A percentile compares a stretch with the other conserved stretches of the same genome.
These are phyloP conservation scores for Kwoniella mangroviensis DNA, from an alignment of 768 basidiomycete genomes.

Conservation along the genomic window DNA sequence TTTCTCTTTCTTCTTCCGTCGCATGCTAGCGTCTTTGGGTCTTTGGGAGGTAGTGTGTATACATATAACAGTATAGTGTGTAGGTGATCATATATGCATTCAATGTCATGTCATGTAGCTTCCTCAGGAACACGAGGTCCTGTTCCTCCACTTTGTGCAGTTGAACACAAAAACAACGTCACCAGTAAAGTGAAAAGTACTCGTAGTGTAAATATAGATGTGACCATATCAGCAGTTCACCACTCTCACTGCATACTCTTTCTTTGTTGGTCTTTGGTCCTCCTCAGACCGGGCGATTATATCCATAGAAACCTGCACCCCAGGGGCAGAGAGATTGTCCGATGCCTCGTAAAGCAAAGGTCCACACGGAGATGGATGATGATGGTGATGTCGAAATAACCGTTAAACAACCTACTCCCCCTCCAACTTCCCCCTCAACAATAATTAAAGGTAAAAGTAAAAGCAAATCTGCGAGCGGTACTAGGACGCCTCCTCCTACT, in stretches of 20 bases:
- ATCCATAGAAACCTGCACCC: too few relatives aligned
- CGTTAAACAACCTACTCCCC: background rate
- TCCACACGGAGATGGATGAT: background rate
- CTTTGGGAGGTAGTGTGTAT: background rate
- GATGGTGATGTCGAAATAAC: slow-evolving; percentile 6
- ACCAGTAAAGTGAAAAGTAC: too few relatives aligned
- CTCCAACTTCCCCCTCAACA: background rate
- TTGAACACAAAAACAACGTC: background rate
- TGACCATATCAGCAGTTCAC: too few relatives aligned
- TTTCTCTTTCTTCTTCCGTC: background rate
- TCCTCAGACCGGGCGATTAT: too few relatives aligned
- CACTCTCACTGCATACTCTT: too few relatives aligned
- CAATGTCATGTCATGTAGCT: background rate
- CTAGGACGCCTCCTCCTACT: slow-evolving; percentile 4
- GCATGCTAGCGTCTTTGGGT: background rate
- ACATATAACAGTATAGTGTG: background rate
- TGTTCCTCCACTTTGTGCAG: background rate
- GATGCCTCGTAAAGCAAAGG: slow-evolving; percentile 1
- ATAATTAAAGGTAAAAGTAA: background rate
- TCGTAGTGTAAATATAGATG: too few relatives aligned
- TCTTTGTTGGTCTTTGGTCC: too few relatives aligned
- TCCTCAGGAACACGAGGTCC: background rate
- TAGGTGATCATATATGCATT: background rate
- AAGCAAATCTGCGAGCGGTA: background rate
- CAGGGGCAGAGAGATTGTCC: background rate